Percentiles rank a stretch among this genome's conserved stretches.
phyloP scores from a whole-genome alignment of 2,329 filamentous ascomycete species.

The Penicillium janthinellum region DNA sequence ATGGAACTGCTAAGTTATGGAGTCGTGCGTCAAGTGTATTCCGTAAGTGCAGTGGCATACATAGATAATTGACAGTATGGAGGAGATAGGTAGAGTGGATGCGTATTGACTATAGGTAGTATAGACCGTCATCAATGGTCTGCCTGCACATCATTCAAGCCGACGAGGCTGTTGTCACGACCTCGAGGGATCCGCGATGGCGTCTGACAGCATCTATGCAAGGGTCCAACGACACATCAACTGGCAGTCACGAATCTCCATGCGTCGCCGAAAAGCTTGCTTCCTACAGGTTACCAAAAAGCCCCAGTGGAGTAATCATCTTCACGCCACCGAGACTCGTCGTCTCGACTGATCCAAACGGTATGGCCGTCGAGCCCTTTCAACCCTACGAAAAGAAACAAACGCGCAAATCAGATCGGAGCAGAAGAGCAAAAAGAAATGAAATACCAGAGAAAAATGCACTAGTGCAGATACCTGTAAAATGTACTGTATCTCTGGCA shows the following conservation, averaged over 20 bases:
- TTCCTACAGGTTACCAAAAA: not conserved
- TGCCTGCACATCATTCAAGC: not conserved
- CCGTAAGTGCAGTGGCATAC: not conserved
- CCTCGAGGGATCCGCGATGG: constrained; percentile 8
- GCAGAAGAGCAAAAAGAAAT: not conserved
- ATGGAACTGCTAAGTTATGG: not conserved
- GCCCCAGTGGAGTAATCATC: no score
- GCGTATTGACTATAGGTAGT: not conserved
- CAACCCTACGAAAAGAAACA: not conserved
- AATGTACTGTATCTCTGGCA: no score
- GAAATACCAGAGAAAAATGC: not conserved
- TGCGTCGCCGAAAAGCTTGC: constrained; percentile 15
- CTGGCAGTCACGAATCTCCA: constrained; percentile 9
- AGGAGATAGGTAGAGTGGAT: not conserved
- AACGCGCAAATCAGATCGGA: not conserved
- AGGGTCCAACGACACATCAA: constrained; percentile 18
- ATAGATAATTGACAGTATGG: not conserved
- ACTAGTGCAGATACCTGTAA: not conserved
- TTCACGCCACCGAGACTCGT: constrained; percentile 14
- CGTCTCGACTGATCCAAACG: constrained; percentile 18
- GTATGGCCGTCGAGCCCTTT: constrained; percentile 5
- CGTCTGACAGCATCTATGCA: constrained; percentile 16
- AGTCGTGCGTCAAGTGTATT: not conserved
- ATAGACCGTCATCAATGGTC: not conserved
- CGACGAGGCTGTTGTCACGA: not conserved